Evolutionary conservation across 192 early-diverging fungal species (phyloP), one percentile per base, ranked within the genome.

Genomic region (Backusella australiensis): DNA sequence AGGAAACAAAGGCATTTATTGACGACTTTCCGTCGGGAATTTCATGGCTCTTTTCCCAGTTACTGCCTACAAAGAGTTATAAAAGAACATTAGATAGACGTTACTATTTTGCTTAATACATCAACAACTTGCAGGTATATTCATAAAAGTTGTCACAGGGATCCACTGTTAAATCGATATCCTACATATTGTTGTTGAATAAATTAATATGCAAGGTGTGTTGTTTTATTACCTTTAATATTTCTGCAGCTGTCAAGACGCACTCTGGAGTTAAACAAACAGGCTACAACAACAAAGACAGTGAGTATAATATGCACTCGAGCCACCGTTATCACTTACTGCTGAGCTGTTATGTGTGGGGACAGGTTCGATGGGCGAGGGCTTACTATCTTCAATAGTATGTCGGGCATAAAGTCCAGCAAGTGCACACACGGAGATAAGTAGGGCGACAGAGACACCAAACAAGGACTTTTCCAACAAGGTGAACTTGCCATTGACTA

Each of bases 81-180:
- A 39, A 39, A 39, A 3, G 8, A 49, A 32, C n/a, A 56, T 56
- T 56, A 56, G 53, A 4, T 56, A 11, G 8, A 23, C 23, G n/a
- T 56, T 56, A 6, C 0, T 56, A 21, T 56, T 56, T 56, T 21
- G 19, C 7, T 23, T 56, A 23, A 9, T 71, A 29, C 14, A 21
- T 12, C 12, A 46, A 29, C 1, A 44, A 71, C 87, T 79, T 86
- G 89, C 91, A 90, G 41, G 81, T 83, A 77, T 86, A 93, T 70
- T 86, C 82, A 73, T 86, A 92, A 80, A 93, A 93, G 75, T 93
- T 91, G 4, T 87, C 78, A 59, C 92, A 93, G 17, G 92, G 91
- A 79, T 93, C 85, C 1, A 80, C 85, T 6, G 76, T 73, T 19
- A 77, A 72, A 75, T 91, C 90, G 77, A 93, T 85, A 46, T 86